These are phyloP conservation scores for Fusarium domesticum DNA, from an alignment of 2,329 filamentous ascomycete species.

Conservation along the genomic window DNA sequence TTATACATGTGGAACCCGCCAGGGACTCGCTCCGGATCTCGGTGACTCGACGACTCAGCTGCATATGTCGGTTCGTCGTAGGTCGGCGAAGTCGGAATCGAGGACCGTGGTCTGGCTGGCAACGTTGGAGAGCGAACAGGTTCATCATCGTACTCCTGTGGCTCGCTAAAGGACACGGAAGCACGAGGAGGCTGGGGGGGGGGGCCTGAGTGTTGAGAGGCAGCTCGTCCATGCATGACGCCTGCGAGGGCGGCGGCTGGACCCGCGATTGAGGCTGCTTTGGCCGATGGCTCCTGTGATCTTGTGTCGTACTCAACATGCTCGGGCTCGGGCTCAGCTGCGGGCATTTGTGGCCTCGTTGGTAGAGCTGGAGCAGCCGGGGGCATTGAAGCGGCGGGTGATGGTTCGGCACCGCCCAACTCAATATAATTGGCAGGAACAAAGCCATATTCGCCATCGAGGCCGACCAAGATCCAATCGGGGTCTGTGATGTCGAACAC, in stretches of 20 bases:
- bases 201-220: conserved; percentile 30
- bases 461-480: conserved; percentile 92
- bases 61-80: conserved; percentile 25
- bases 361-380: conserved; percentile 44
- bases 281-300: conserved; percentile 33
- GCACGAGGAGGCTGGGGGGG: conserved; percentile 28
- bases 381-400: conserved; percentile 39
- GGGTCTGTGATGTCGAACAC: conserved; percentile 90
- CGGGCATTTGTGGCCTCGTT: conserved; percentile 37
- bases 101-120: conserved; percentile 35
- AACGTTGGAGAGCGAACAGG: conserved; percentile 37
- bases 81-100: conserved; percentile 19
- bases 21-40: conserved; percentile 56
- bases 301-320: conserved; percentile 1
- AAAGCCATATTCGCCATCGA: conserved; percentile 85
- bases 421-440: conserved; percentile 97
- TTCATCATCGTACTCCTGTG: conserved; percentile 31
- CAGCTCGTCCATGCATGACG: conserved; percentile 50
- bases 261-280: conserved; percentile 34
- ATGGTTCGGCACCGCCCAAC: conserved; percentile 48
- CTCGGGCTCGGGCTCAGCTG: conserved; percentile 19
- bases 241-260: conserved; percentile 55
- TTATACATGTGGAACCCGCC: conserved; percentile 93
- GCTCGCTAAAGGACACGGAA: conserved; percentile 27
- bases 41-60: conserved; percentile 14